Evolutionary conservation across 2,329 filamentous ascomycete species (phyloP).

Genomic region (Penicillium sp.): DNA sequence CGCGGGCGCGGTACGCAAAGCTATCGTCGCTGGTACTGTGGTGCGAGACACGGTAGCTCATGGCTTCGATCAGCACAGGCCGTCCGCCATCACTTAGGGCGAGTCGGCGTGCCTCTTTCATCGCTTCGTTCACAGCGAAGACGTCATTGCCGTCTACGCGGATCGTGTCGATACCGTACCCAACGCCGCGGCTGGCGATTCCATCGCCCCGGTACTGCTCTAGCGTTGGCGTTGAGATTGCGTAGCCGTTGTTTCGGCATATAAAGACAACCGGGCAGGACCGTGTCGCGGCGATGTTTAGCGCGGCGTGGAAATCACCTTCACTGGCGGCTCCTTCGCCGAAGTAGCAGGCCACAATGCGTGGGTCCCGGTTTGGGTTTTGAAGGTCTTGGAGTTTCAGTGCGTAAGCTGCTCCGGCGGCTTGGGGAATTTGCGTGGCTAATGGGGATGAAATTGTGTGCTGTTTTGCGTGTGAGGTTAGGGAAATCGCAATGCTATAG

Average conservation of each 20-base stretch:
- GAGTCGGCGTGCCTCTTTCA: slow-evolving; percentile 70
- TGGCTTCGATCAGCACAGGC: slow-evolving; percentile 86
- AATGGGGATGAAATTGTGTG: slow-evolving; percentile 84
- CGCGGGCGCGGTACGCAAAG: slow-evolving; percentile 87
- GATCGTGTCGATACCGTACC: slow-evolving; percentile 92
- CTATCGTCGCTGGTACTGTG: slow-evolving; percentile 97
- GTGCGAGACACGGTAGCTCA: slow-evolving; percentile 97
- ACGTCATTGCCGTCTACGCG: slow-evolving; percentile 94
- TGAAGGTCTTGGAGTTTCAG: slow-evolving; percentile 75
- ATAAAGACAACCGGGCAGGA: slow-evolving; percentile 87
- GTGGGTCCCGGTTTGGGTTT: slow-evolving; percentile 63
- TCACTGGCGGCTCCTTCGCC: slow-evolving; percentile 88
- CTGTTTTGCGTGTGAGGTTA: slow-evolving; percentile 53
- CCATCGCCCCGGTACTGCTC: slow-evolving; percentile 92
- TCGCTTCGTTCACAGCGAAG: slow-evolving; percentile 80
- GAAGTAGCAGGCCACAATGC: slow-evolving; percentile 80
- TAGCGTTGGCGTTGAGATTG: slow-evolving; percentile 82
- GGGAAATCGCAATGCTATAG: not conserved
- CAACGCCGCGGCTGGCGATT: slow-evolving; percentile 80
- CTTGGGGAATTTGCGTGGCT: slow-evolving; percentile 86
- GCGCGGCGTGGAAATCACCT: slow-evolving; percentile 85
- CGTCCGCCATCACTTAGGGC: slow-evolving; percentile 77
- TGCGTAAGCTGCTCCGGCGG: slow-evolving; percentile 81
- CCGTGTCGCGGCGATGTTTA: slow-evolving; percentile 86
- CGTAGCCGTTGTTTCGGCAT: slow-evolving; percentile 90